Evolutionary conservation across 1,139 yeast species (phyloP).

Genomic region (Blastobotrys apis): DNA sequence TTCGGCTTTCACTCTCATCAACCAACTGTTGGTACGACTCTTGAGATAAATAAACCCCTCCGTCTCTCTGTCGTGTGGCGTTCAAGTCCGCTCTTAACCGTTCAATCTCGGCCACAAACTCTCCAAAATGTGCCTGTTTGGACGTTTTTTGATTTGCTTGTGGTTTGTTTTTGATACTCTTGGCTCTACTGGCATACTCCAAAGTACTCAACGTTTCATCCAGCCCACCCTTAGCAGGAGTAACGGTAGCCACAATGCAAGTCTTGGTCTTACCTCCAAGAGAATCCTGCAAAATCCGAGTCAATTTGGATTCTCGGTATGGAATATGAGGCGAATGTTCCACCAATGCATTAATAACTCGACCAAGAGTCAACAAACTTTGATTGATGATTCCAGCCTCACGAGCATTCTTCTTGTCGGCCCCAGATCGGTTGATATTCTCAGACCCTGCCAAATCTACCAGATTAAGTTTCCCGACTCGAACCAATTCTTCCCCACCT

Average conservation of each 20-base stretch:
- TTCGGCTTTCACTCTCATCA: constrained; percentile 42
- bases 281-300: constrained; percentile 75
- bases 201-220: constrained; percentile 81
- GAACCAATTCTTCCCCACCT: constrained; percentile 50
- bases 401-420: constrained; percentile 63
- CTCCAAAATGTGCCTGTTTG: constrained; percentile 48
- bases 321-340: constrained; percentile 67
- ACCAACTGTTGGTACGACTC: constrained; percentile 42
- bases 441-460: constrained; percentile 92
- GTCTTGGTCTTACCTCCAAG: constrained; percentile 82
- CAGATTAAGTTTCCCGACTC: constrained; percentile 65
- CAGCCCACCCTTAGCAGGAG: constrained; percentile 68
- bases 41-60: constrained; percentile 50
- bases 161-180: constrained; percentile 70
- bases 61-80: constrained; percentile 55
- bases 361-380: constrained; percentile 72
- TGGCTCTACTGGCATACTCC: constrained; percentile 78
- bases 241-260: constrained; percentile 72
- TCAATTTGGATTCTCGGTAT: constrained; percentile 78
- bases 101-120: constrained; percentile 50
- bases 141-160: constrained; percentile 54
- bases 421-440: constrained; percentile 75
- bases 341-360: constrained; percentile 73
- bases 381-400: constrained; percentile 90
- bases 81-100: constrained; percentile 57